Percentiles rank a stretch among this genome's conserved stretches.
Evolutionary conservation across 2,329 filamentous ascomycete species (phyloP).

Genomic region (Bertia moriformis): DNA sequence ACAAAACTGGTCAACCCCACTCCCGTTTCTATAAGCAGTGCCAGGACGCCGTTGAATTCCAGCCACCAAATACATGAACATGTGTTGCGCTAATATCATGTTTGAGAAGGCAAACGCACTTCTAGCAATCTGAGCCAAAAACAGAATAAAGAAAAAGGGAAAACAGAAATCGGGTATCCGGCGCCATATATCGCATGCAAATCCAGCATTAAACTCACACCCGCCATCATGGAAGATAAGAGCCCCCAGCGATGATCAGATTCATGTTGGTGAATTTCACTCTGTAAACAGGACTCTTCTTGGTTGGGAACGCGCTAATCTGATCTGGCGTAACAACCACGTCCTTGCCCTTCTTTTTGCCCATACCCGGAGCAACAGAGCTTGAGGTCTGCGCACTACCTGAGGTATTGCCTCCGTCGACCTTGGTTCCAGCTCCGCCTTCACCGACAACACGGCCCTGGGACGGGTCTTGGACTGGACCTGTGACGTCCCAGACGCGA

Average conservation of each 20-base stretch:
- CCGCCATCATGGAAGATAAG: constrained; percentile 33
- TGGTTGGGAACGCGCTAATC: constrained; percentile 50
- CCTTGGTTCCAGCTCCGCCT: constrained; percentile 26
- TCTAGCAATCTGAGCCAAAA: no score
- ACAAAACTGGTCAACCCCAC: no score
- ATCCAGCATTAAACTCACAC: background rate
- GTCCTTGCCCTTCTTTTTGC: constrained; percentile 41
- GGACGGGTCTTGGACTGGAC: constrained; percentile 20
- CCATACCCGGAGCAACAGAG: constrained; percentile 19
- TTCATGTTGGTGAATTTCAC: constrained; percentile 53
- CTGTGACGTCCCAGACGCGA: constrained; percentile 47
- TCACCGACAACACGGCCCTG: constrained; percentile 32
- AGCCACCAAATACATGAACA: no score
- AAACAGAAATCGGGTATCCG: background rate
- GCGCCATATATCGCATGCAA: background rate
- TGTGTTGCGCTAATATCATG: no score
- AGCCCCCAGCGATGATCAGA: constrained; percentile 45
- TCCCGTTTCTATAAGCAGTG: no score
- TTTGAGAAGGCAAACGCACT: no score
- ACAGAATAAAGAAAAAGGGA: background rate
- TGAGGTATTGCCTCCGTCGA: constrained; percentile 24
- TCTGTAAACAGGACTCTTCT: constrained; percentile 53
- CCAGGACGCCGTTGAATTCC: no score
- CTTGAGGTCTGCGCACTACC: constrained; percentile 11
- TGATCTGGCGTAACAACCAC: constrained; percentile 47